These are phyloP conservation scores for Quercus lobata DNA, from an alignment of 331 rosid genomes.

Conservation along the genomic window DNA sequence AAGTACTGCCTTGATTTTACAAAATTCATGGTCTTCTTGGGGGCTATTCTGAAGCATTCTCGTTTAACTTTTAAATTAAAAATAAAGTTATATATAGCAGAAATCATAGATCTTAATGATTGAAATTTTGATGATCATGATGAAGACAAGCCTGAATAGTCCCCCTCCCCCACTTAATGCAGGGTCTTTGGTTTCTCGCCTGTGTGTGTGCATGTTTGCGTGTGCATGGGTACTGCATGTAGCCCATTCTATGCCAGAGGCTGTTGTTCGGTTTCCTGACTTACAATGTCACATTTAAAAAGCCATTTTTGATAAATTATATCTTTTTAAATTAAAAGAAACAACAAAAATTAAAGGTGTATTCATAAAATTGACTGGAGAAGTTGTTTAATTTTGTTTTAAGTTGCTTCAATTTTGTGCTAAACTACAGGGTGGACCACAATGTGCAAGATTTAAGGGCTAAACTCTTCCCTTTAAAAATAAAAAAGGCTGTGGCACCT, in stretches of 20 bases:
- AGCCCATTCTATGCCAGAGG: background rate
- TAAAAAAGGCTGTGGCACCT: background rate
- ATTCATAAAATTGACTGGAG: background rate
- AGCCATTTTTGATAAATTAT: background rate
- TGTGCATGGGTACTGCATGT: background rate
- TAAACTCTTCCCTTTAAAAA: constrained; percentile 26
- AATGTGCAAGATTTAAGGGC: constrained; percentile 31
- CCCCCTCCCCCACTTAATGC: background rate
- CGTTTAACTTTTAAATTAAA: background rate
- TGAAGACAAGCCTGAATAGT: no score
- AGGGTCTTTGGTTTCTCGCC: no score
- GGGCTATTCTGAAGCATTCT: background rate
- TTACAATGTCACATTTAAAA: background rate
- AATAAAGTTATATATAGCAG: background rate
- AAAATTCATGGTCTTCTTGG: background rate
- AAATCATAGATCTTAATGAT: background rate
- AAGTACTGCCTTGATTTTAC: background rate
- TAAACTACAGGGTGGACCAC: constrained; percentile 45
- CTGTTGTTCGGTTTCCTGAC: background rate
- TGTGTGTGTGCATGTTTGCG: no score
- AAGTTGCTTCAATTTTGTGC: background rate
- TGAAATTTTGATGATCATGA: no score
- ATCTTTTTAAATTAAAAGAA: background rate
- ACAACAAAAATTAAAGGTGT: background rate
- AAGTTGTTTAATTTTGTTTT: background rate